Percentiles rank a stretch among this genome's conserved stretches.
These are phyloP conservation scores for Pueraria montana DNA, from an alignment of 306 rosid species.

Conservation along the genomic window DNA sequence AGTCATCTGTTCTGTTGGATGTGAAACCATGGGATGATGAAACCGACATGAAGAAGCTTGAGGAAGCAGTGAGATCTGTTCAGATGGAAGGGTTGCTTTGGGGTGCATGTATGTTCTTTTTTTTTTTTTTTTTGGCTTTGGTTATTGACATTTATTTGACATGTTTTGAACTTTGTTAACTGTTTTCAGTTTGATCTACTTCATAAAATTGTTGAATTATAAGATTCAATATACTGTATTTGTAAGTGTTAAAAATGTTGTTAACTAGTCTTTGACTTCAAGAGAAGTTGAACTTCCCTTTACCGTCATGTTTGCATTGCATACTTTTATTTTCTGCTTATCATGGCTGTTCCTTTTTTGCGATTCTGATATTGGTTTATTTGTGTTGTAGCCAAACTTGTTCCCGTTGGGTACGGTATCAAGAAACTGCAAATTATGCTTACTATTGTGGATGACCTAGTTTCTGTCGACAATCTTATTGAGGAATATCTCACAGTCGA, in stretches of 20 bases:
- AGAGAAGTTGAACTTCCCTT: too few species aligned
- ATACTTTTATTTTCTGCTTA: too few species aligned
- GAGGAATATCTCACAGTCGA: conserved; percentile 75
- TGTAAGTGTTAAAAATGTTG: too few species aligned
- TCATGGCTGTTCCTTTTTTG: not conserved
- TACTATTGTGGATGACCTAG: conserved; percentile 85
- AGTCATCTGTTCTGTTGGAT: conserved; percentile 93
- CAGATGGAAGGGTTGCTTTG: conserved; percentile 80
- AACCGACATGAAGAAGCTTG: conserved; percentile 96
- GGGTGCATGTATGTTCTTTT: conserved; percentile 87
- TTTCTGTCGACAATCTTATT: conserved; percentile 81
- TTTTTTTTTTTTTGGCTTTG: not conserved
- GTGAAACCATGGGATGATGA: conserved; percentile 99
- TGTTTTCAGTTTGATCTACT: not conserved
- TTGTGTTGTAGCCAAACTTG: conserved; percentile 80
- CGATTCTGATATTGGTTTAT: conserved; percentile 27
- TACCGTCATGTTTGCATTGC: too few species aligned
- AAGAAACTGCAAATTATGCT: conserved; percentile 90
- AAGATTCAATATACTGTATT: too few species aligned
- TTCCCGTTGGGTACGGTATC: conserved; percentile 90
- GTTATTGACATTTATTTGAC: not conserved
- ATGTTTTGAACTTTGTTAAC: not conserved
- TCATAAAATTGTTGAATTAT: too few species aligned
- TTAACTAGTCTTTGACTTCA: too few species aligned
- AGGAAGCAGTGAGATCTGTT: conserved; percentile 88